Base-by-base conservation (phyloP, 352 stramenopile genomes). In the Globisporangium rhizosaccharum region DNA sequence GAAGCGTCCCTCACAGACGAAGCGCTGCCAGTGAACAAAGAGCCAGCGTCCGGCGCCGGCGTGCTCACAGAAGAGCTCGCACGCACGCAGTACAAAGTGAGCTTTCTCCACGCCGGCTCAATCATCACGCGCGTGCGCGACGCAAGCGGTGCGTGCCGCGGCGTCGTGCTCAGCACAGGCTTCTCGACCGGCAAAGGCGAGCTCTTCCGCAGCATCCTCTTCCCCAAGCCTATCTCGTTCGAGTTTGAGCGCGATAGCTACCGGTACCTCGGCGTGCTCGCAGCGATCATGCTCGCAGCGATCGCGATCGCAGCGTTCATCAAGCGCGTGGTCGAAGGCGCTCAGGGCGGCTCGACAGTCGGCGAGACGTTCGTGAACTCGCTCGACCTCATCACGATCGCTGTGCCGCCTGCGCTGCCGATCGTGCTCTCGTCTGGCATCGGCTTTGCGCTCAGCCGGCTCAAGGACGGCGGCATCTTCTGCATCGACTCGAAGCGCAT, bases 1-100 rank as follows among this genome's bases (percentile, higher is more conserved):
- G 82, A 92, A 67, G 71, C 82, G 0, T 87, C 78, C 28, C 70
- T 92, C 18, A 92, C 82, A 25, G 82, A 79, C 0, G 82, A 92
- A 56, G 79, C 78, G 17, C 82, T 92, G 20, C 82, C 82, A 11
- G 79, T 90, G 33, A 84, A 72, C n/a, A 90, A 92, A 54, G 74
- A 87, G 42, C 49, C 67, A 1, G 67, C 60, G 1, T 47, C 50
- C 3, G 62, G 63, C 14, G 18, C 46, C 10, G 60, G 61, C 0
- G 30, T 51, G 1, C 17, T 83, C 8, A 75, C 67, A 1, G 76
- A 83, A 8, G 46, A 46, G 2, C 59, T 62, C n/a, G 66, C 66
- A 25, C 65, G 57, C 41, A 77, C 57, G 15, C 76, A 70, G 30
- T 57, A 66, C 26, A 79, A 82, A 25, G 72, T 79, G 57, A 79